Base-by-base conservation (phyloP, 768 basidiomycete genomes). In the Pulveroboletus frians region DNA sequence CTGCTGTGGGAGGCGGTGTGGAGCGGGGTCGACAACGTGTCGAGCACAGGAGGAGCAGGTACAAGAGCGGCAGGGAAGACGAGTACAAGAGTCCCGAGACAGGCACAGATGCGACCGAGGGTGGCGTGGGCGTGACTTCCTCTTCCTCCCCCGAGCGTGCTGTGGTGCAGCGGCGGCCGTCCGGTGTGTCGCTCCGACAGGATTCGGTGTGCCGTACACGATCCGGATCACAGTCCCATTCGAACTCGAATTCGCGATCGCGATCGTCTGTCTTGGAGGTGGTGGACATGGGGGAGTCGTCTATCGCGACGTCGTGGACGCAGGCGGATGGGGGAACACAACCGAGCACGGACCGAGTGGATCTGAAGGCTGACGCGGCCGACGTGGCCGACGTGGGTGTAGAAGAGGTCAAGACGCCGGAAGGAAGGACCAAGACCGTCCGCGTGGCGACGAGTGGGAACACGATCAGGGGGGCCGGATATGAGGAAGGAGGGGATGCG, bases 261-360 rank as follows among this genome's bases (percentile, higher is more conserved):
- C 51, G 18, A 29, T 66, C 55, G 26, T 63, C 59, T 39, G 37
- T 45, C 18, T 49, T 49, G 46, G 52, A 32, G n/a, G 50, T 32
- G 15, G 39, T 55, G 35, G 61, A 29, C 11, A 52, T 51, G 49
- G 52, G 40, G 5, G 38, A 47, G 14, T 67, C 63, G 38, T 68
- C 65, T 17, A 36, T 32, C 26, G 61, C 62, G 37, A 66, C 65
- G 35, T 68, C 65, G 45, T 66, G 65, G 65, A 56, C 52, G 35
- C 55, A 51, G 26, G 45, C 36, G 42, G 31, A 20, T 17, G 44
- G 35, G 32, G 31, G n/a, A 3, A 21, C 17, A 1, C 43, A 35
- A 31, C 42, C 42, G 41, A 31, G 39, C 23, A 42, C 11, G 21
- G 52, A 39, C 13, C 15, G 15, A 13, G 5, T 21, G 47, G 21